Conservation (phyloP, 2,329 filamentous ascomycete species). For the Dactylellina parvicollis region DNA sequence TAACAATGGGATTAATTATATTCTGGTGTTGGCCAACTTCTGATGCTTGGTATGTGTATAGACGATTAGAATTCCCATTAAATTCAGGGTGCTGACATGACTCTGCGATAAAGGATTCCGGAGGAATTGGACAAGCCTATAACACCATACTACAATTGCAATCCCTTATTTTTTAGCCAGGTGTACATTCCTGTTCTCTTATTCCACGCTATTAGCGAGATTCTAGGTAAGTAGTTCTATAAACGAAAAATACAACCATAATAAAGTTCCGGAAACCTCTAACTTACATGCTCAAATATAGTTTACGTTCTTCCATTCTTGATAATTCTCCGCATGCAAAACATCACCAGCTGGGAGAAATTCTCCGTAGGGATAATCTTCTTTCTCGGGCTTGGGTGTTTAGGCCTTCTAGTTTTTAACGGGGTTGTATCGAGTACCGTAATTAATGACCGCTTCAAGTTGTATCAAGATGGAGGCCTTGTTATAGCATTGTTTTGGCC, state of each 20-base stretch:
- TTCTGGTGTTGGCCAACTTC: slow-evolving; percentile 1
- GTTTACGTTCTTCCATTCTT: slow-evolving; percentile 6
- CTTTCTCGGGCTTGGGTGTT: background rate
- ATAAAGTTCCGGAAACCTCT: background rate
- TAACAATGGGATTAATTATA: background rate
- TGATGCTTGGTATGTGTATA: background rate
- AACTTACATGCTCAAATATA: background rate
- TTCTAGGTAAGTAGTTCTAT: slow-evolving; percentile 1
- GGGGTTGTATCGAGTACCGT: background rate
- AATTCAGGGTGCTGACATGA: no score
- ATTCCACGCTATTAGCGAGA: background rate
- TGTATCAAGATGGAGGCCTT: background rate
- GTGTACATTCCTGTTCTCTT: background rate
- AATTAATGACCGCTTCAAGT: background rate
- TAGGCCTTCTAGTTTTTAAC: slow-evolving; percentile 15
- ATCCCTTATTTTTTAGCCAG: background rate
- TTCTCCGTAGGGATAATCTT: background rate
- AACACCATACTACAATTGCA: background rate
- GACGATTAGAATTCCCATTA: background rate
- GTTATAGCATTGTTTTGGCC: background rate
- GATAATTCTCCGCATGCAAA: background rate
- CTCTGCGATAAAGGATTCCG: background rate
- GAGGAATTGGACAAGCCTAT: background rate
- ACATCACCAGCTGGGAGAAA: background rate
- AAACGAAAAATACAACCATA: background rate